phyloP scores from a whole-genome alignment of 805 yeast species.

The Lipomyces spencermartinsiae region DNA sequence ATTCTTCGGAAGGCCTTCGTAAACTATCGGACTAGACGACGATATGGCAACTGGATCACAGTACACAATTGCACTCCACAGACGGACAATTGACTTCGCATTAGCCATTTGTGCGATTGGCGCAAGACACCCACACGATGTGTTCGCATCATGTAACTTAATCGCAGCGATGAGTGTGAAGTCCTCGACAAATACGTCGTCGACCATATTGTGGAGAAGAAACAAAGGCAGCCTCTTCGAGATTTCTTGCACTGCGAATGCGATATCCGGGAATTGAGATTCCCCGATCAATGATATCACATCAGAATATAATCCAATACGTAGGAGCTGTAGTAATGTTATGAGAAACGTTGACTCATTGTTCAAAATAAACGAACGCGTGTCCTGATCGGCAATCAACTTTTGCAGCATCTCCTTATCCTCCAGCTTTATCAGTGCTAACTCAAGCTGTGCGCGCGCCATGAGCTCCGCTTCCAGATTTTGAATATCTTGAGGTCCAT shows the following conservation, averaged over 20 bases:
- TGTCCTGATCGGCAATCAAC: neutral
- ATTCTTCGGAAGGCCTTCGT: neutral
- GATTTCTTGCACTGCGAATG: neutral
- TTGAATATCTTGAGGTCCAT: conserved; percentile 2
- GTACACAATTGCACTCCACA: neutral
- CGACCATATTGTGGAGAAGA: neutral
- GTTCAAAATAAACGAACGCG: neutral
- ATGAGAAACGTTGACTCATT: conserved; percentile 15
- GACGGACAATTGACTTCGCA: neutral
- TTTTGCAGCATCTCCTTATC: neutral
- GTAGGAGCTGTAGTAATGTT: conserved; percentile 10
- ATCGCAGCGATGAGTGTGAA: neutral
- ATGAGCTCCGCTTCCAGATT: conserved; percentile 13
- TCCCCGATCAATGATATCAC: neutral
- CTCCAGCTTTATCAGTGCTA: conserved; percentile 2
- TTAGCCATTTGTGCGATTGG: neutral
- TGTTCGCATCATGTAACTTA: neutral
- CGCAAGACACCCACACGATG: neutral
- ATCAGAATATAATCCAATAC: neutral
- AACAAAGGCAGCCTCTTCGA: neutral
- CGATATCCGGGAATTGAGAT: conserved; percentile 7
- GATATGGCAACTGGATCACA: neutral
- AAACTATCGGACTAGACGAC: neutral
- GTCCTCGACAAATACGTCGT: neutral
- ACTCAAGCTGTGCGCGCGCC: conserved; percentile 19